Percentiles rank a stretch among this genome's conserved stretches.
phyloP scores from a whole-genome alignment of 371 early-diverging fungal genomes.

The Lichtheimia hyalospora region DNA sequence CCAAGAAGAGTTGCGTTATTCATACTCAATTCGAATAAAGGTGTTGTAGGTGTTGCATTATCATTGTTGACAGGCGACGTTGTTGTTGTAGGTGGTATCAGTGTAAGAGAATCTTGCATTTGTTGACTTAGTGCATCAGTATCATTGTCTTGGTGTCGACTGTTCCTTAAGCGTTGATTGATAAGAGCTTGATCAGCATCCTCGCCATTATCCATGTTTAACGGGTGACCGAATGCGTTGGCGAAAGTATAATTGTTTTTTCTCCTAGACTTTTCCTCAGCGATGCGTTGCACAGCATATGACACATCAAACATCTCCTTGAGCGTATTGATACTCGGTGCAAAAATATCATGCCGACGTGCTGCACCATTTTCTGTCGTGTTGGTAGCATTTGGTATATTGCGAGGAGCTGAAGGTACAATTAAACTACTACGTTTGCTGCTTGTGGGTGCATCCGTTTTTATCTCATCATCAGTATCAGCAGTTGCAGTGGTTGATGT shows the following conservation, averaged over 20 bases:
- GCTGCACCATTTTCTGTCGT: background rate
- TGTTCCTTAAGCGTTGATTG: conserved; percentile 3
- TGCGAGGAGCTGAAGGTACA: conserved; percentile 10
- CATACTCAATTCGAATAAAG: conserved; percentile 16
- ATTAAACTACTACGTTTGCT: background rate
- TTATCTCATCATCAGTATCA: conserved; percentile 6
- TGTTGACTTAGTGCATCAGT: conserved; percentile 3
- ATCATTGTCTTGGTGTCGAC: background rate
- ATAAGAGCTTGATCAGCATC: conserved; percentile 15
- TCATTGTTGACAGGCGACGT: conserved; percentile 12
- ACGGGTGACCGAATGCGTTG: conserved; percentile 5
- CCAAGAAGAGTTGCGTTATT: conserved; percentile 16
- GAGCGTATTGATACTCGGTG: conserved; percentile 54
- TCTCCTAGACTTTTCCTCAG: conserved; percentile 54
- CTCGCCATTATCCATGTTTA: conserved; percentile 19
- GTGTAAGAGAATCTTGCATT: conserved; percentile 2
- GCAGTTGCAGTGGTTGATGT: conserved; percentile 6
- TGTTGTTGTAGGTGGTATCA: background rate
- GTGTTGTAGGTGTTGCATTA: conserved; percentile 2
- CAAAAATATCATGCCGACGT: conserved; percentile 37
- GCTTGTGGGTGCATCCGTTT: conserved; percentile 7
- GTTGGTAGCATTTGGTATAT: conserved; percentile 12
- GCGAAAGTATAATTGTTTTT: conserved; percentile 11
- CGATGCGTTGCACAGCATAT: conserved; percentile 62
- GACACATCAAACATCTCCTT: conserved; percentile 67